Conservation (phyloP, 805 yeast genomes). For the Wickerhamomyces bisporus region DNA sequence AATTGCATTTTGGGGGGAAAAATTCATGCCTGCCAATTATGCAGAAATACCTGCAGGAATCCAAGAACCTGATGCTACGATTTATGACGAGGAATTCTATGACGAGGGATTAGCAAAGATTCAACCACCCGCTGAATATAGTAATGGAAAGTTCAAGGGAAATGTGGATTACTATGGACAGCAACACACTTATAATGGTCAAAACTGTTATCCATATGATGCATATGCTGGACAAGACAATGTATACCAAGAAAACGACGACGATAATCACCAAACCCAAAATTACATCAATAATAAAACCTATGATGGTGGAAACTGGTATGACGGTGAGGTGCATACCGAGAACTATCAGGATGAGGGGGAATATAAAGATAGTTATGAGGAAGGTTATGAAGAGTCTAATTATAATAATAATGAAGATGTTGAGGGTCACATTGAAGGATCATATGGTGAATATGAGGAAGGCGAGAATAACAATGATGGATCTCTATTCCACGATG, state of each 20-base stretch:
- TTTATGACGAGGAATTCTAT: conserved; percentile 3
- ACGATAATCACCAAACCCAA: too few species aligned
- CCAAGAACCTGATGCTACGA: not conserved
- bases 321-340: not conserved
- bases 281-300: not conserved
- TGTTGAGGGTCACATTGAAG: too few species aligned
- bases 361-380: not conserved
- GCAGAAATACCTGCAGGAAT: not conserved
- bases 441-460: too few species aligned
- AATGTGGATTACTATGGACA: too few species aligned
- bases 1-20: conserved; percentile 55
- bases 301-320: not conserved
- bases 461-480: not conserved
- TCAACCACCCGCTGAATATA: not conserved
- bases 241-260: not conserved
- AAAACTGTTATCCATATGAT: too few species aligned
- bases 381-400: conserved; percentile 2
- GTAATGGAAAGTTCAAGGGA: too few species aligned
- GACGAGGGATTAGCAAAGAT: conserved; percentile 1
- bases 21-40: conserved; percentile 26
- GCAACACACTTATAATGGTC: too few species aligned
- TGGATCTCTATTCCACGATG: not conserved
- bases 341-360: too few species aligned
- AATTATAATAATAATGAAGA: too few species aligned
- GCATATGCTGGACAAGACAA: too few species aligned